phyloP scores from a whole-genome alignment of 2,329 filamentous ascomycete species.

The Paecilomyces sp. region DNA sequence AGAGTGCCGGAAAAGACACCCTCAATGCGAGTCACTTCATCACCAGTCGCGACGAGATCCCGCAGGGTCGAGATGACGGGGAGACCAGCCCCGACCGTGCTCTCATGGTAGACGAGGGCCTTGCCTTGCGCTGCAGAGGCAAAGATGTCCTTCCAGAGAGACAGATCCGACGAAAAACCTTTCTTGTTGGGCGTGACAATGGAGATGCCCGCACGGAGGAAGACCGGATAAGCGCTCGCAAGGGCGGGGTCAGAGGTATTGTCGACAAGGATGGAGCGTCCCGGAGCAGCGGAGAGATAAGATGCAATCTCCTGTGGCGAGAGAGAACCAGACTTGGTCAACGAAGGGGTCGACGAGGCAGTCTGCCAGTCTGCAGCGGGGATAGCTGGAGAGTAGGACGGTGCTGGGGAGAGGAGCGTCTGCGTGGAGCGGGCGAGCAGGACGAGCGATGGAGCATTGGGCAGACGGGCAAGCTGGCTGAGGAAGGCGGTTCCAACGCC shows the following conservation, averaged over 20 bases:
- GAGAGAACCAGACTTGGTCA: slow-evolving; percentile 44
- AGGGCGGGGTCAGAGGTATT: slow-evolving; percentile 90
- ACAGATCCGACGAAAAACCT: slow-evolving; percentile 76
- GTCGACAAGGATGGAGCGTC: slow-evolving; percentile 79
- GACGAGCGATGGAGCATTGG: slow-evolving; percentile 66
- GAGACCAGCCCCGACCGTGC: slow-evolving; percentile 85
- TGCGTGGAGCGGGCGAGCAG: slow-evolving; percentile 83
- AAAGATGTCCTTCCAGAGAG: slow-evolving; percentile 85
- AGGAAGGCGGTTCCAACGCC: slow-evolving; percentile 92
- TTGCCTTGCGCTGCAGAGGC: slow-evolving; percentile 53
- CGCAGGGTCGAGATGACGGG: slow-evolving; percentile 90
- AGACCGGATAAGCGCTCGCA: slow-evolving; percentile 72
- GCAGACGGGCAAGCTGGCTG: slow-evolving; percentile 65
- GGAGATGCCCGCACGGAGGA: slow-evolving; percentile 74
- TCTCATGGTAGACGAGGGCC: slow-evolving; percentile 90
- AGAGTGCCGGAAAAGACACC: slow-evolving; percentile 97
- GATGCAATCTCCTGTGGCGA: slow-evolving; percentile 63
- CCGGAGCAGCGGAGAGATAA: slow-evolving; percentile 70
- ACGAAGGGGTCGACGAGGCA: slow-evolving; percentile 55
- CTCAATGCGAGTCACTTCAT: slow-evolving; percentile 85
- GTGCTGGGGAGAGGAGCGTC: slow-evolving; percentile 67
- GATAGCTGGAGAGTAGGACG: slow-evolving; percentile 56
- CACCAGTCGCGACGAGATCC: slow-evolving; percentile 90
- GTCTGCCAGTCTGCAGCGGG: slow-evolving; percentile 51
- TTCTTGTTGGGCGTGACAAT: slow-evolving; percentile 99